phyloP scores from a whole-genome alignment of 2,329 filamentous ascomycete genomes.

The Penicillium sp. region DNA sequence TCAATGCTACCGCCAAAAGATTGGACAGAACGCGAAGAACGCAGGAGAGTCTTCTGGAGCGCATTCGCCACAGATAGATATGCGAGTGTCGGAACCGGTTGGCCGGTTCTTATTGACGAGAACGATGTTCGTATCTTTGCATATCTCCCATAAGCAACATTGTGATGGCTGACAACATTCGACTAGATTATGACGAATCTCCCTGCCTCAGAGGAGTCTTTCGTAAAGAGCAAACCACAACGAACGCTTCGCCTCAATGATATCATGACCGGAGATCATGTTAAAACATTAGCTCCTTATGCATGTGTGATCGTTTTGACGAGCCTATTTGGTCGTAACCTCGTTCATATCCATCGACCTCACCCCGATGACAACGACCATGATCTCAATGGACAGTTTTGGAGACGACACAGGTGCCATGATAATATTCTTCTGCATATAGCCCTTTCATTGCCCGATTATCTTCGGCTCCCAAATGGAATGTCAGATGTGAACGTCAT shows the following conservation, averaged over 20 bases:
- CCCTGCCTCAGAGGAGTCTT: slow-evolving; percentile 79
- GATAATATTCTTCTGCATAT: slow-evolving; percentile 89
- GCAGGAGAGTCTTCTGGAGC: slow-evolving; percentile 92
- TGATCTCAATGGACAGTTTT: slow-evolving; percentile 89
- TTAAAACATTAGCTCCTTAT: slow-evolving; percentile 69
- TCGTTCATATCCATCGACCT: slow-evolving; percentile 85
- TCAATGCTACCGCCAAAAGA: slow-evolving; percentile 81
- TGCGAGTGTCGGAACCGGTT: slow-evolving; percentile 91
- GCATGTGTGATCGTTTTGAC: slow-evolving; percentile 79
- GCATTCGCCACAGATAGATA: slow-evolving; percentile 87
- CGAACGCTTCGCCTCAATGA: slow-evolving; percentile 62
- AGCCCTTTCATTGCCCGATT: slow-evolving; percentile 72
- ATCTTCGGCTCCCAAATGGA: slow-evolving; percentile 73
- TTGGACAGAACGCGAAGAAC: slow-evolving; percentile 90
- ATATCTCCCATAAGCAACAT: too few species aligned
- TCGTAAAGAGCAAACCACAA: slow-evolving; percentile 72
- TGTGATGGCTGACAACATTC: slow-evolving; percentile 19
- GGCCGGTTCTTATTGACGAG: slow-evolving; percentile 94
- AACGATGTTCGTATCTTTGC: slow-evolving; percentile 58
- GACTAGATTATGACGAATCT: slow-evolving; percentile 72
- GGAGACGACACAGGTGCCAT: slow-evolving; percentile 85
- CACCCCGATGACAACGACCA: slow-evolving; percentile 75
- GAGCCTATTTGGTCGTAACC: slow-evolving; percentile 84
- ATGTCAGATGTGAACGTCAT: slow-evolving; percentile 77
- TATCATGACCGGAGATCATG: slow-evolving; percentile 61